Conservation (phyloP, 2,329 filamentous ascomycete species). For the Ceratocystis huliohia region DNA sequence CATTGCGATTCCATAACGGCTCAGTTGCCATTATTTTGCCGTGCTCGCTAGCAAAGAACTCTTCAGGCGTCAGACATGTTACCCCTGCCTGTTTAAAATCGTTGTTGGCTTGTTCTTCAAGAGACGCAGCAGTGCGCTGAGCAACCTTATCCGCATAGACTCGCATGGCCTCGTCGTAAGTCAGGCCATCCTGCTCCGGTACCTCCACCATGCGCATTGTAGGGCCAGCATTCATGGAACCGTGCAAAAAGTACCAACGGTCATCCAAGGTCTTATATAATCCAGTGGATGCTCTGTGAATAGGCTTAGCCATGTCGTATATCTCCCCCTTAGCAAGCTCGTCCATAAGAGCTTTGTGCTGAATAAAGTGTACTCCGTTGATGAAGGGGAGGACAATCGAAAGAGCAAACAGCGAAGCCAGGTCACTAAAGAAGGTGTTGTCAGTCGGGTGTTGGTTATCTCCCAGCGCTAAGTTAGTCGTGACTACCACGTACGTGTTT, state of each 20-base stretch:
- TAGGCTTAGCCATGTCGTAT: conserved; percentile 23
- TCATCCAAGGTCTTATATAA: conserved; percentile 23
- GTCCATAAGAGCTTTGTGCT: conserved; percentile 24
- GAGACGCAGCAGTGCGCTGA: conserved; percentile 22
- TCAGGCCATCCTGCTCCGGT: conserved; percentile 18
- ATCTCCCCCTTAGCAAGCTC: conserved; percentile 21
- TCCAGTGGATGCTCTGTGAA: conserved; percentile 25
- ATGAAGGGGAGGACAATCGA: conserved; percentile 20
- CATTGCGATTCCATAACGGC: conserved; percentile 21
- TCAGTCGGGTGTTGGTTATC: conserved; percentile 1
- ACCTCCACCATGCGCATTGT: conserved; percentile 22
- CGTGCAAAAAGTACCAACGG: conserved; percentile 24
- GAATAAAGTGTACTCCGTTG: conserved; percentile 18
- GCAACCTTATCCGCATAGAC: conserved; percentile 22
- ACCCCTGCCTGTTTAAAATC: conserved; percentile 25
- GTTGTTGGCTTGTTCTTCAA: conserved; percentile 24
- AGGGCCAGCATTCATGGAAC: conserved; percentile 22
- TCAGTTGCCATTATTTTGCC: conserved; percentile 23
- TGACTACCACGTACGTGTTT: conserved; percentile 15
- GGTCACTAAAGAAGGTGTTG: neutral
- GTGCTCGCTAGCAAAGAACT: conserved; percentile 25
- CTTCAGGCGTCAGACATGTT: conserved; percentile 24
- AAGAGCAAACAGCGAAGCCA: conserved; percentile 5
- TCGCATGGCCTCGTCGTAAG: conserved; percentile 23
- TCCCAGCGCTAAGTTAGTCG: too few relatives aligned